Evolutionary conservation across 2,329 filamentous ascomycete species (phyloP), one percentile per base, ranked within the genome.

Genomic region (Xylaria sp.): DNA sequence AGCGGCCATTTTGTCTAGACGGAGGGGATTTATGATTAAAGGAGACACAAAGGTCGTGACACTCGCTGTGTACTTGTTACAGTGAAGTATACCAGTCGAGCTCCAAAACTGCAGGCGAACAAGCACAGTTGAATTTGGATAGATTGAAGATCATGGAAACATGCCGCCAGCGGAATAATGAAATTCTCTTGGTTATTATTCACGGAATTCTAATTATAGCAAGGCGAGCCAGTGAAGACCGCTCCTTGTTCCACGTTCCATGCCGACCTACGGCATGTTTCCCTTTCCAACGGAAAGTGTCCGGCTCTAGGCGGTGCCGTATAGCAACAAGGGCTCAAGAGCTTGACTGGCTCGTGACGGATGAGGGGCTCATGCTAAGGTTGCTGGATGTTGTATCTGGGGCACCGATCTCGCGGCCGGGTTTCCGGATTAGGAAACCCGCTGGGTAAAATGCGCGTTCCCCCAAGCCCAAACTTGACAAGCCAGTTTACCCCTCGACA

Each of bases 1-100:
- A 67, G 81, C 74, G 40, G 75, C 67, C 83, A 85, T 85, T 61
- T 81, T 69, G 58, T 62, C 64, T 53, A 5, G 28, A n/a, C 38
- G 11, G 46, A n/a, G 63, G 33, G 54, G 48, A 40, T 56, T 51
- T 46, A 10, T 38, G 26, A 28, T 9, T 7, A 26, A 31, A 15
- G 23, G 20, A 33, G 15, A 36, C 49, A 20, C 20, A 26, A 56
- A 44, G 3, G 10, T 44, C 13, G 54, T 40, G 31, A 6, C 20
- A 54, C 38, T 42, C 38, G 23, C 40, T 11, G 33, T 31, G 28
- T 20, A 63, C 53, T 49, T 23, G 48, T 42, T 56, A 17, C 15
- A 26, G 42, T 33, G 7, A 61, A 33, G 26, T 17, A 44, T n/a
- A 36, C 28, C 3, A 60, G 23, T 40, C 6, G 17, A 28, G 11